Conservation (phyloP, 2,329 filamentous ascomycete genomes). For the Penicillium sp. region DNA sequence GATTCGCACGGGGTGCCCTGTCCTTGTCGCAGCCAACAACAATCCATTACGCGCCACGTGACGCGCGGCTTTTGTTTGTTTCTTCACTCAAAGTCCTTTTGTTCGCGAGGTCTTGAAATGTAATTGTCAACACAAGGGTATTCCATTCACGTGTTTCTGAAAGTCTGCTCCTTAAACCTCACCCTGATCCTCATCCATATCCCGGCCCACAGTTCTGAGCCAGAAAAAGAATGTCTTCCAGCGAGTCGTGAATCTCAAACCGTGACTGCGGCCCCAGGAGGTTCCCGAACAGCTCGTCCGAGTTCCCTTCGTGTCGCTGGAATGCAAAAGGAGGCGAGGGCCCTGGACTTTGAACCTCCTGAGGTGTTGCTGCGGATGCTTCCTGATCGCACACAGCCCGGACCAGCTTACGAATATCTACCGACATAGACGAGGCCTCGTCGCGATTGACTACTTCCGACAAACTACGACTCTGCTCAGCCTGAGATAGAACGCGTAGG, state of each 20-base stretch:
- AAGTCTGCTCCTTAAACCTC: too few relatives aligned
- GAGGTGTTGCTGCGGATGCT: neutral
- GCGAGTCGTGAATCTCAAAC: slow-evolving; percentile 3
- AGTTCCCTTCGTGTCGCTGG: neutral
- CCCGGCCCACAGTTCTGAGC: neutral
- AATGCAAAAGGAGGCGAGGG: neutral
- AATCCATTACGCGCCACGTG: too few relatives aligned
- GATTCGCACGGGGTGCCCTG: neutral
- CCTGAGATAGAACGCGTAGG: neutral
- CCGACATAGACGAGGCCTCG: neutral
- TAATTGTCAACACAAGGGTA: too few relatives aligned
- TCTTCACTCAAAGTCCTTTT: too few relatives aligned
- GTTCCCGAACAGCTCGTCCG: neutral
- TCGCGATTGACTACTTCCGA: neutral
- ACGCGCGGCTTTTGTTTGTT: too few relatives aligned
- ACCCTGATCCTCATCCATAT: neutral
- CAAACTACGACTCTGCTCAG: neutral
- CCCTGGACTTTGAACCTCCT: neutral
- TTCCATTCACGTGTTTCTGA: too few relatives aligned
- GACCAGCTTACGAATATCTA: neutral
- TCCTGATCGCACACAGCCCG: neutral
- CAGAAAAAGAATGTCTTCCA: slow-evolving; percentile 6
- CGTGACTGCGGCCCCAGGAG: neutral
- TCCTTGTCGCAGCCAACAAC: neutral
- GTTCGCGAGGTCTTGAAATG: too few relatives aligned